Conservation (phyloP, 2,329 filamentous ascomycete species). For the Endocalyx cinctus region DNA sequence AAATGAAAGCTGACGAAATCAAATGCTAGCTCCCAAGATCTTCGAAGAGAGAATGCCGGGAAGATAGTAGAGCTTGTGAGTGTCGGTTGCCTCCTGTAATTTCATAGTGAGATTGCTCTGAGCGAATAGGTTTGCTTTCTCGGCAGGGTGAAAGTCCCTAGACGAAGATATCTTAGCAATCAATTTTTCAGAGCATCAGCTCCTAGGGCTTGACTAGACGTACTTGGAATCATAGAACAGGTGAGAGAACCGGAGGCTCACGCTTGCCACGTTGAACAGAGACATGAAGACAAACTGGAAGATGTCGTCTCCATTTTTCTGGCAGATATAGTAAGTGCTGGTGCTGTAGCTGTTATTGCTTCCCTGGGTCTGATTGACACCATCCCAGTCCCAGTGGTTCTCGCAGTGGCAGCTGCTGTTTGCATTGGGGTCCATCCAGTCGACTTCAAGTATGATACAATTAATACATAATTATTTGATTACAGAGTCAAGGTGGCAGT, state of each 20-base stretch:
- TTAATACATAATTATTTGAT: neutral
- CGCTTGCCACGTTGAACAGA: constrained; percentile 8
- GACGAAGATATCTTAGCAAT: constrained; percentile 1
- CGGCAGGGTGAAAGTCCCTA: constrained; percentile 12
- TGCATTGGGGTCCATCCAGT: constrained; percentile 11
- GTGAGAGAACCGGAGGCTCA: constrained; percentile 13
- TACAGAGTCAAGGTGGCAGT: neutral
- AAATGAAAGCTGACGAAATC: no score
- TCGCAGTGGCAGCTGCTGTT: constrained; percentile 7
- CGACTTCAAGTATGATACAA: constrained; percentile 9
- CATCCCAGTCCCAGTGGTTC: constrained; percentile 11
- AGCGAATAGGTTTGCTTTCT: constrained; percentile 10
- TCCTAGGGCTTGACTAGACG: neutral
- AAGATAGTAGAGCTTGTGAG: constrained; percentile 8
- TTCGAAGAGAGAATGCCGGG: constrained; percentile 6
- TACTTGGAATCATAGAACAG: constrained; percentile 13
- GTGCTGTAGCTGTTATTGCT: constrained; percentile 8
- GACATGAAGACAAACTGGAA: constrained; percentile 16
- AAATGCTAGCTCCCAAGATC: no score
- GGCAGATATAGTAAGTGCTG: constrained; percentile 9
- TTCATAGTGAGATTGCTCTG: constrained; percentile 11
- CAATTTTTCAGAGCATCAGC: neutral
- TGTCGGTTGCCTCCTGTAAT: constrained; percentile 3
- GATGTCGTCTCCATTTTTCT: constrained; percentile 1
- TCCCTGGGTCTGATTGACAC: constrained; percentile 1